Evolutionary conservation across 1,284 basidiomycete genomes (phyloP).

Genomic region (Uromyces viciae-fabae): DNA sequence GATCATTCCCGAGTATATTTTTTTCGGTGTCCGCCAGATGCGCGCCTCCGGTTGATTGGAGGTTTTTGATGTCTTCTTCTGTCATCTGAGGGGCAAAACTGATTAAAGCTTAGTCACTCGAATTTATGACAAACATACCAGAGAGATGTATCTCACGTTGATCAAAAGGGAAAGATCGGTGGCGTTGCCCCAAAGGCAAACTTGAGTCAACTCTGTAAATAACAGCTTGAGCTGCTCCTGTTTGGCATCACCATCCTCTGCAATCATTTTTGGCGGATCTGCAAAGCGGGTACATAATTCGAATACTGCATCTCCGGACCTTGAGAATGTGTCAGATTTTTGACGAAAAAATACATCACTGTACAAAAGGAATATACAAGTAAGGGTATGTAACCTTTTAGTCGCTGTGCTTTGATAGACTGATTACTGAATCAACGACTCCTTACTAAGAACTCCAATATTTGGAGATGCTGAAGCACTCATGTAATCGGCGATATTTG

Average conservation of each 20-base stretch:
- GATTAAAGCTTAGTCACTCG: neutral
- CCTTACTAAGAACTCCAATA: slow-evolving; percentile 66
- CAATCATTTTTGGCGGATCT: slow-evolving; percentile 69
- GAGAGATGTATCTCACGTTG: slow-evolving; percentile 59
- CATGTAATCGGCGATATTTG: slow-evolving; percentile 81
- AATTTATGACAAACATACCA: neutral
- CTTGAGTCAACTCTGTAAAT: slow-evolving; percentile 94
- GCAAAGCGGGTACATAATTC: slow-evolving; percentile 91
- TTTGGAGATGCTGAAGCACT: slow-evolving; percentile 90
- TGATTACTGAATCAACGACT: slow-evolving; percentile 54
- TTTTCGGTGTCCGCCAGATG: slow-evolving; percentile 92
- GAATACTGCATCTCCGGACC: slow-evolving; percentile 86
- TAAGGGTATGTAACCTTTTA: too few relatives aligned
- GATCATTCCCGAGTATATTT: slow-evolving; percentile 84
- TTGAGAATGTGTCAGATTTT: slow-evolving; percentile 87
- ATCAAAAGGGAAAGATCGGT: slow-evolving; percentile 93
- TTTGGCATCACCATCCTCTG: slow-evolving; percentile 63
- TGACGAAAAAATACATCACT: slow-evolving; percentile 57
- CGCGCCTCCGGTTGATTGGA: slow-evolving; percentile 95
- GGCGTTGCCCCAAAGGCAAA: slow-evolving; percentile 93
- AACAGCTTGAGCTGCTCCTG: slow-evolving; percentile 76
- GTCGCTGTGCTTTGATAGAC: slow-evolving; percentile 42
- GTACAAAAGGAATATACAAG: neutral
- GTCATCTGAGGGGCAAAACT: slow-evolving; percentile 65
- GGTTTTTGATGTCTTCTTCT: slow-evolving; percentile 92